Evolutionary conservation across 2,329 filamentous ascomycete species (phyloP).

Genomic region (Nothophoma quercina): DNA sequence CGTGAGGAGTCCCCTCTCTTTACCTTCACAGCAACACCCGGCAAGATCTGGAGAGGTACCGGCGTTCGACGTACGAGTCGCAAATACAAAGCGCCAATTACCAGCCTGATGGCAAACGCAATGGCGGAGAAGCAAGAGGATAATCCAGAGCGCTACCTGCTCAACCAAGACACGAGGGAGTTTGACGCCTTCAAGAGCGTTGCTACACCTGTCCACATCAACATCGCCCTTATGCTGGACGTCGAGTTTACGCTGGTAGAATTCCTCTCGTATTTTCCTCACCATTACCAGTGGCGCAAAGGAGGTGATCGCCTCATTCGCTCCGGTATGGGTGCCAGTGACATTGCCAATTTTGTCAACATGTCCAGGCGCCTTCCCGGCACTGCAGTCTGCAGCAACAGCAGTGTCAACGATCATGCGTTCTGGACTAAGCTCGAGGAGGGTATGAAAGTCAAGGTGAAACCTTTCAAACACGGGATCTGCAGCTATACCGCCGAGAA

Average conservation of each 20-base stretch:
- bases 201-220: constrained; percentile 15
- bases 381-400: neutral
- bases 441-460: neutral
- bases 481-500: constrained; percentile 21
- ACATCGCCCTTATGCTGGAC: constrained; percentile 23
- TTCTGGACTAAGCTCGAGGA: neutral
- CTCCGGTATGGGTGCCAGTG: neutral
- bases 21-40: constrained; percentile 3
- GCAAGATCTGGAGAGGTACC: constrained; percentile 7
- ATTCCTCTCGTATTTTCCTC: constrained; percentile 24
- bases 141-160: constrained; percentile 1
- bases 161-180: neutral
- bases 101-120: constrained; percentile 17
- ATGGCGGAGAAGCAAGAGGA: neutral
- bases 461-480: neutral
- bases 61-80: neutral
- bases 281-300: constrained; percentile 26
- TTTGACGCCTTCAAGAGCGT: constrained; percentile 29
- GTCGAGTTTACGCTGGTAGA: constrained; percentile 27
- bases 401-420: neutral
- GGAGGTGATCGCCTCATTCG: constrained; percentile 14
- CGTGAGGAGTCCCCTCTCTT: constrained; percentile 1
- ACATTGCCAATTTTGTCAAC: constrained; percentile 21
- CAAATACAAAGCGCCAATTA: constrained; percentile 20
- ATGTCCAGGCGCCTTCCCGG: constrained; percentile 18